Conservation (phyloP, 1,284 basidiomycete species). For the Chiua sp. region DNA sequence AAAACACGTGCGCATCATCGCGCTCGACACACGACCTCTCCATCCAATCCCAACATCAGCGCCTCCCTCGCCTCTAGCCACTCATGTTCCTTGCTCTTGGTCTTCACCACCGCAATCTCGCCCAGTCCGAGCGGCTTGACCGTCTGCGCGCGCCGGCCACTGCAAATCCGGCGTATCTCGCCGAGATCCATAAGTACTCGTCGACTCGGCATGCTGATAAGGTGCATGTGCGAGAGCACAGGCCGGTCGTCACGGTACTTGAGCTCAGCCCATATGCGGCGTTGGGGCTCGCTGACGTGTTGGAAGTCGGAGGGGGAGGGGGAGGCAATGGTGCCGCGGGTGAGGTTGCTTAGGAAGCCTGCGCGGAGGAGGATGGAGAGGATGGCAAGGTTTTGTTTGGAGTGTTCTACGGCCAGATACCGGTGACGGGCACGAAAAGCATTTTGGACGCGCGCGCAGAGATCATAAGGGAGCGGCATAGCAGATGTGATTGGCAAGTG, state of each 20-base stretch:
- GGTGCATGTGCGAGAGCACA: conserved; percentile 60
- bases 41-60: conserved; percentile 62
- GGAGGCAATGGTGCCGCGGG: conserved; percentile 75
- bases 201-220: conserved; percentile 40
- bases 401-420: conserved; percentile 76
- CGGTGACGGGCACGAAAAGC: conserved; percentile 85
- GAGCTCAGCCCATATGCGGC: conserved; percentile 87
- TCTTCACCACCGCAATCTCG: conserved; percentile 84
- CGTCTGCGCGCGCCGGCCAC: conserved; percentile 71
- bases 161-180: conserved; percentile 78
- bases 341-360: conserved; percentile 83
- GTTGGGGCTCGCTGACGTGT: conserved; percentile 58
- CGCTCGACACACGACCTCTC: conserved; percentile 79
- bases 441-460: conserved; percentile 87
- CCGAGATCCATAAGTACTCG: conserved; percentile 73
- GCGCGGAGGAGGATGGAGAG: conserved; percentile 85
- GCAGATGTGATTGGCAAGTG: not conserved
- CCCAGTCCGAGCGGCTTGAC: conserved; percentile 82
- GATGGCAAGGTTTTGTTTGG: conserved; percentile 83
- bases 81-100: conserved; percentile 69
- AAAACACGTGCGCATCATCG: conserved; percentile 40
- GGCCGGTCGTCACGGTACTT: conserved; percentile 90
- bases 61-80: conserved; percentile 65
- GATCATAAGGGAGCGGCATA: conserved; percentile 77
- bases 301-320: conserved; percentile 70